These are phyloP conservation scores for Phytophthora gonapodyides DNA, from an alignment of 352 stramenopile genomes.

Conservation along the genomic window DNA sequence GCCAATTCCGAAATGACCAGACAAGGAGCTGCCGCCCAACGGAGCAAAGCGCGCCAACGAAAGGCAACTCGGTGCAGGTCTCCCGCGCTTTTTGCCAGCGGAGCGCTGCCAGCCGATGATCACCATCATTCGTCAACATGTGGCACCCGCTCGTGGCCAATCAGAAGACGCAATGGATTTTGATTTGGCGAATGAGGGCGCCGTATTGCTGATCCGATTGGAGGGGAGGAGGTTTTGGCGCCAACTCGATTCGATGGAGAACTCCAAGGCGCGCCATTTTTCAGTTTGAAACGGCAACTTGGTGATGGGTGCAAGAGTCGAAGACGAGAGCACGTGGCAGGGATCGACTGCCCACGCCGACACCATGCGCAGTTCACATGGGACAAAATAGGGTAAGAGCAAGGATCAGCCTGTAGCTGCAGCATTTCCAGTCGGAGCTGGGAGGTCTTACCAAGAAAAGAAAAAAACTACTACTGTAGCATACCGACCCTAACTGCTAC, in stretches of 20 bases:
- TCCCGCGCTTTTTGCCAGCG: slow-evolving; percentile 32
- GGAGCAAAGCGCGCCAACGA: slow-evolving; percentile 22
- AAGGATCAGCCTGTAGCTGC: no score
- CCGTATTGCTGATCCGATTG: background rate
- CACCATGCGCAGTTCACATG: background rate
- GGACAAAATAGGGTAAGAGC: background rate
- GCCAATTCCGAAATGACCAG: slow-evolving; percentile 43
- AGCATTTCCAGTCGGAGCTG: no score
- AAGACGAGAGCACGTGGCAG: no score
- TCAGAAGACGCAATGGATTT: background rate
- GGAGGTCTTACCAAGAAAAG: slow-evolving; percentile 8
- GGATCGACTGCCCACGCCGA: no score
- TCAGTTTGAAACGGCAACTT: slow-evolving; percentile 4
- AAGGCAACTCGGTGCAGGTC: slow-evolving; percentile 7
- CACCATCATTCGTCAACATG: slow-evolving; percentile 5
- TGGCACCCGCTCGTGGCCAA: slow-evolving; percentile 17
- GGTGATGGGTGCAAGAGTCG: no score
- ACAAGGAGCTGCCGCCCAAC: slow-evolving; percentile 5
- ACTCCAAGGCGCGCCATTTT: slow-evolving; percentile 17
- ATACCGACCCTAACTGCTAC: slow-evolving; percentile 2
- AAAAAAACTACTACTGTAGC: slow-evolving; percentile 17
- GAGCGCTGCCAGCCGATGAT: slow-evolving; percentile 21
- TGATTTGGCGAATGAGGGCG: slow-evolving; percentile 8
- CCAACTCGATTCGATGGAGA: slow-evolving; percentile 3
- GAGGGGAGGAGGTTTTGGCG: slow-evolving; percentile 21